Conservation (phyloP, 805 yeast genomes). For the Yarrowia sp. region DNA sequence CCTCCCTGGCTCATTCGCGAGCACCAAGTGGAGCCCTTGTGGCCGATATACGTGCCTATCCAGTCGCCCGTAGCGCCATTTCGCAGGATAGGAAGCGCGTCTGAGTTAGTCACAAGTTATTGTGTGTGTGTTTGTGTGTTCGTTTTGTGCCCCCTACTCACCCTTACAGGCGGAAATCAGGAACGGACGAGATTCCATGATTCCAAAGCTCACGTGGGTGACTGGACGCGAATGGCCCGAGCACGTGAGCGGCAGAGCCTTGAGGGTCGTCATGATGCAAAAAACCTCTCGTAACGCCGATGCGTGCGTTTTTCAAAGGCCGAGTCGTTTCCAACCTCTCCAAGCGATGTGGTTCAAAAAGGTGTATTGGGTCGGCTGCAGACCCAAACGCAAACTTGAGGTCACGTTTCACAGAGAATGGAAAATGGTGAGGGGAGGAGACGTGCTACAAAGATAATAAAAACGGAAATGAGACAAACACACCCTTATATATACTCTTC, state of each 20-base stretch:
- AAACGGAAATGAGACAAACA: too few relatives aligned
- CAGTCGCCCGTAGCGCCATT: slow-evolving; percentile 51
- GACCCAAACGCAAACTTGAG: slow-evolving; percentile 18
- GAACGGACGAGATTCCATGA: slow-evolving; percentile 41
- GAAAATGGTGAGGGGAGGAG: neutral
- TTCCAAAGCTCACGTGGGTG: slow-evolving; percentile 47
- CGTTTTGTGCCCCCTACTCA: slow-evolving; percentile 31
- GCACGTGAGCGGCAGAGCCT: slow-evolving; percentile 49
- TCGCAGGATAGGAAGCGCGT: slow-evolving; percentile 50
- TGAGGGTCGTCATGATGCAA: slow-evolving; percentile 41
- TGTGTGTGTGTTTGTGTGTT: too few relatives aligned
- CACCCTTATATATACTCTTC: neutral
- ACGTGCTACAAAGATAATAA: neutral
- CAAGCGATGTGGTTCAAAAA: slow-evolving; percentile 23
- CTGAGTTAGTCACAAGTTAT: slow-evolving; percentile 40
- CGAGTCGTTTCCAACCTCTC: too few relatives aligned
- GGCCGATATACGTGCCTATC: slow-evolving; percentile 51
- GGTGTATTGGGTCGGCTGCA: slow-evolving; percentile 26
- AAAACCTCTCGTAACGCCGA: neutral
- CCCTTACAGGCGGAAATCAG: slow-evolving; percentile 50
- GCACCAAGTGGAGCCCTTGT: slow-evolving; percentile 51
- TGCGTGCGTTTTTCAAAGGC: neutral
- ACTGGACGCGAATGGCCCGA: slow-evolving; percentile 52
- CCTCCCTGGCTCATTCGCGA: slow-evolving; percentile 42
- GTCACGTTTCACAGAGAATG: neutral